These are phyloP conservation scores for Chrysosporium keratinophilum DNA, from an alignment of 2,329 filamentous ascomycete genomes.

Conservation along the genomic window DNA sequence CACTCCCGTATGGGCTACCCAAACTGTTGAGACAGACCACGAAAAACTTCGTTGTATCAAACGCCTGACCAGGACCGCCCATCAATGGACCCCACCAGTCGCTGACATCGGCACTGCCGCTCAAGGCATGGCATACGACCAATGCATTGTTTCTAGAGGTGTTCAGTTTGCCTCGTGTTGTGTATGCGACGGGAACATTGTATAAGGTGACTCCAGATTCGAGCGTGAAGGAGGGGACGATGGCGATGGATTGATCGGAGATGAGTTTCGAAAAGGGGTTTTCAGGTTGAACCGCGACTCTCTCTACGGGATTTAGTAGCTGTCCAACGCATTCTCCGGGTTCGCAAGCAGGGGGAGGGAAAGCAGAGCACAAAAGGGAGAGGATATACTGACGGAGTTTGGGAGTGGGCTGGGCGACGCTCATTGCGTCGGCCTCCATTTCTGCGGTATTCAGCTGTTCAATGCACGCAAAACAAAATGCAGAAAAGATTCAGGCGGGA, in stretches of 20 bases:
- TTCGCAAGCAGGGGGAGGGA: not conserved
- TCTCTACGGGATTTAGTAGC: conserved; percentile 49
- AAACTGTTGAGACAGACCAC: conserved; percentile 46
- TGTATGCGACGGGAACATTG: conserved; percentile 62
- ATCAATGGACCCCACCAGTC: conserved; percentile 50
- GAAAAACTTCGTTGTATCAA: conserved; percentile 45
- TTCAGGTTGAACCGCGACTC: conserved; percentile 59
- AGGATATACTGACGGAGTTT: conserved; percentile 15
- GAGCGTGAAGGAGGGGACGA: conserved; percentile 80
- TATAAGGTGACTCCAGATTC: conserved; percentile 77
- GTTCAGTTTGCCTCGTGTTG: conserved; percentile 49
- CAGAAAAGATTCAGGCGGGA: not conserved
- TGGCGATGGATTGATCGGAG: conserved; percentile 73
- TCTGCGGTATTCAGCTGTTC: not conserved
- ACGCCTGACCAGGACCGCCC: conserved; percentile 43
- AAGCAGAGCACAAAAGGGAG: conserved; percentile 3
- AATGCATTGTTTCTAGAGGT: conserved; percentile 50
- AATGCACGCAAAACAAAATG: not conserved
- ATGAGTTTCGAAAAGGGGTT: conserved; percentile 85
- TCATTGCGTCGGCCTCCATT: conserved; percentile 9
- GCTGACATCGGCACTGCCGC: conserved; percentile 45
- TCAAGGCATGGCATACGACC: conserved; percentile 49
- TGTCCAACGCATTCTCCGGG: conserved; percentile 20
- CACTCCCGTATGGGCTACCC: conserved; percentile 47
- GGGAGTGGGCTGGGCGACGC: conserved; percentile 4